Evolutionary conservation across 2,329 filamentous ascomycete genomes (phyloP).

Genomic region (Alternaria sp.): DNA sequence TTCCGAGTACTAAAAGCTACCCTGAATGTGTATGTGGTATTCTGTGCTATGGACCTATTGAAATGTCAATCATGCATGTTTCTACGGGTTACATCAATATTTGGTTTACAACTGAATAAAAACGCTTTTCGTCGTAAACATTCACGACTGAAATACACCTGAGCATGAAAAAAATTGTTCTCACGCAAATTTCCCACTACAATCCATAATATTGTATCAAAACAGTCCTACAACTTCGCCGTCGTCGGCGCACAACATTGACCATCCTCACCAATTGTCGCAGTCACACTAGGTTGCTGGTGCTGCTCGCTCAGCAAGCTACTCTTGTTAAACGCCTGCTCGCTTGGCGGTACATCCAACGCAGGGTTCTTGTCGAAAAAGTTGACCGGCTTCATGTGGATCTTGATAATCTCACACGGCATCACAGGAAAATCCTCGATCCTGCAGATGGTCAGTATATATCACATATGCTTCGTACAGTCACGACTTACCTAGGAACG

Average conservation of each 20-base stretch:
- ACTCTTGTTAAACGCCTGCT: slow-evolving; percentile 59
- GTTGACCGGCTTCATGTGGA: slow-evolving; percentile 67
- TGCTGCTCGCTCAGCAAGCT: slow-evolving; percentile 49
- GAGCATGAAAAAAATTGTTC: not conserved
- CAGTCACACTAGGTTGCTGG: slow-evolving; percentile 48
- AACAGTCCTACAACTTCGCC: slow-evolving; percentile 12
- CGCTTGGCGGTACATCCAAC: slow-evolving; percentile 65
- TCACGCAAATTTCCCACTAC: not conserved
- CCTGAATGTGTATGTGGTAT: too few species aligned
- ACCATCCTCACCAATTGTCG: slow-evolving; percentile 46
- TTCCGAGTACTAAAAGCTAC: too few species aligned
- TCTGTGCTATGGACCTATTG: too few species aligned
- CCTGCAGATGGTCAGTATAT: too few species aligned
- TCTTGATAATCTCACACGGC: slow-evolving; percentile 65
- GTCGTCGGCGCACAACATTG: slow-evolving; percentile 52
- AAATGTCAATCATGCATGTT: accelerated
- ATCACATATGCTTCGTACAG: too few species aligned
- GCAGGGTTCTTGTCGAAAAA: slow-evolving; percentile 68
- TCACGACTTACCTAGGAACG: slow-evolving; percentile 51
- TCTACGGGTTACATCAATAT: too few species aligned
- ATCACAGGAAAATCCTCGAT: slow-evolving; percentile 52
- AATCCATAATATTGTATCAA: not conserved
- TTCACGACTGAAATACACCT: too few species aligned
- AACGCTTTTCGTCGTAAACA: too few species aligned
- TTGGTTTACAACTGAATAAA: too few species aligned